Base-by-base conservation (phyloP, 139 green algal species). In the Astrephomene gubernaculifera region DNA sequence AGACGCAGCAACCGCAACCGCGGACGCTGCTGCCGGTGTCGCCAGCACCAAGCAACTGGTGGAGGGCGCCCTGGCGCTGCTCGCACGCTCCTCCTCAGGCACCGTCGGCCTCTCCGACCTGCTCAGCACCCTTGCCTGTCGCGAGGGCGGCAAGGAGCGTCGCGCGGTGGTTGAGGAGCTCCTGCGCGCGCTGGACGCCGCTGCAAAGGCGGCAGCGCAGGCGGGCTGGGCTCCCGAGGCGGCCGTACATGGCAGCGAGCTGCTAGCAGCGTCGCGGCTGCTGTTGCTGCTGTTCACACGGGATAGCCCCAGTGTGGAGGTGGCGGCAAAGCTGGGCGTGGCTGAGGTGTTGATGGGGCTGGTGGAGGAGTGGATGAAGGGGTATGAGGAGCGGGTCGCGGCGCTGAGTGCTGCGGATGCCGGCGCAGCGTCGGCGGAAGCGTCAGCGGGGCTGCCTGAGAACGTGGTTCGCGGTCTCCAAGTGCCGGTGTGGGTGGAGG, bases 401-500 rank as follows among this genome's bases (percentile, higher is more conserved):
- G 82, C 79, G 2, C 49, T 87, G 71, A 17, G 49, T 2, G 33
- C n/a, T 2, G 17, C 29, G 12, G 43, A 33, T 2, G 45, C 45
- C 63, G n/a, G 60, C 31, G 45, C 67, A 36, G 27, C 70, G 60
- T 2, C 31, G 33, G 60, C 12, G 4, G 38, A 70, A n/a, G n/a
- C n/a, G n/a, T n/a, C n/a, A n/a, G n/a, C n/a, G 54, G 53, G 61
- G 53, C 44, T 57, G 19, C 52, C 73, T 3, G 65, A 61, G 61
- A 63, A 84, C 9, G 39, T 76, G 60, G 22, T 71, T 4, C 33
- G 38, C 21, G 60, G 45, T 22, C 49, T 92, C 25, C 79, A 87
- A 24, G 87, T 98, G 53, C 96, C 96, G 0, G 90, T 93, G 70
- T 98, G 96, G 96, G 89, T 96, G 35, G 93, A 96, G 67, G 92